Evolutionary conservation across 2,329 filamentous ascomycete genomes (phyloP), one percentile per base, ranked within the genome.

Genomic region (Alternaria tenuissima): DNA sequence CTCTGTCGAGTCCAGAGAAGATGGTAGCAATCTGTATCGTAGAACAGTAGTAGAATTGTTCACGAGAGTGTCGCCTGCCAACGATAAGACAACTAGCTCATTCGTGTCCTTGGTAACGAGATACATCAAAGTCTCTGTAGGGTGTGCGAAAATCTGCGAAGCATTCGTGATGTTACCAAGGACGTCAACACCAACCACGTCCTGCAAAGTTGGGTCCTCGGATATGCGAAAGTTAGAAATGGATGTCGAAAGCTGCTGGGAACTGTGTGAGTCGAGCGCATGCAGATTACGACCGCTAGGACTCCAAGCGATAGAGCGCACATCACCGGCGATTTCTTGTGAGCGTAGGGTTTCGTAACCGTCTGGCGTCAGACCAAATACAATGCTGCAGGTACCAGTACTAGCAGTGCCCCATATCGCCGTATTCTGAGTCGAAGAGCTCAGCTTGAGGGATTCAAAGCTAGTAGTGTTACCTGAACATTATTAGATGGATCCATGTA

Each of bases 151-250:
- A 24, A 72, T 67, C 41, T 72, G 62, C 20, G 59, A 57, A 14
- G 68, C 61, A 26, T 48, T 61, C 7, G 67, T 66, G 9, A 66
- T 59, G 22, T 72, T 68, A 7, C 59, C 28, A 7, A 71, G 61
- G 6, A 64, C 14, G 26, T 67, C 62, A 16, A 57, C 66, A 24
- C 55, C 58, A 9, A 63, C 48, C 32, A 68, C 55, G 48, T 64
- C 61, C 30, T 49, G 46, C 46, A 49, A 26, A 24, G 3, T 26
- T 7, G 46, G 12, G 18, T 49, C 20, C 16, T 36, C 32, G 20
- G 46, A 49, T 34, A 72, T 71, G 57, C 52, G 62, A 59, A 64
- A 72, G 55, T 71, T 72, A 18, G 66, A 59, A 12, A 71, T 66
- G 4, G 63, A 68, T 3, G 63, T 66, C n/a, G 56, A 51, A 12